Base-by-base conservation (phyloP, 1,139 yeast species). In the Geotrichum reessii region DNA sequence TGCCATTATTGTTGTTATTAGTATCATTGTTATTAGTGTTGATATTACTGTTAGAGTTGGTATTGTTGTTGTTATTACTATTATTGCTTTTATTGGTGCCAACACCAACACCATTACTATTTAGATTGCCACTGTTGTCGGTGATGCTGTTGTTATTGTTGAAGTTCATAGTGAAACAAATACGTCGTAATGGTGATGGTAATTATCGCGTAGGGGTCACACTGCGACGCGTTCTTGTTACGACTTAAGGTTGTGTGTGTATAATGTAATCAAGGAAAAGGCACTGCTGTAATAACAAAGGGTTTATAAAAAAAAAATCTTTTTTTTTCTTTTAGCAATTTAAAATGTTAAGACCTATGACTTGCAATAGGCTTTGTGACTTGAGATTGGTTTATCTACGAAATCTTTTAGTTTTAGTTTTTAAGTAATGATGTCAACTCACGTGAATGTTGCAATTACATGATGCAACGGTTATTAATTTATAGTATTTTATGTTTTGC, bases 11-110 rank as follows among this genome's bases (percentile, higher is more conserved):
- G 56, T 31, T 53, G 63, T 49, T 58, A 62, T 46, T 57, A 62
- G 33, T 57, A 61, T 53, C 61, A 51, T 17, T 59, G 65, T 51
- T 62, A 63, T 27, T 56, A 54, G 56, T 53, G 61, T 40, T 47
- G 62, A n/a, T n/a, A n/a, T n/a, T n/a, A n/a, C n/a, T n/a, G n/a
- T n/a, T n/a, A n/a, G n/a, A n/a, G n/a, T n/a, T n/a, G n/a, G n/a
- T n/a, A n/a, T n/a, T n/a, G n/a, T 47, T 59, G 64, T 22, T 56
- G 52, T 33, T 56, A 52, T 28, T 24, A 24, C 27, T 24, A 17
- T 17, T 47, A 28, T 47, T 42, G 47, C 12, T 52, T 37, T 47
- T 62, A 64, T 42, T 24, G 53, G 28, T 54, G 62, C 54, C 59
- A 63, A 17, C 31, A 54, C 28, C 21, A 31, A 17, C 24, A 19